Evolutionary conservation across 2,329 filamentous ascomycete species (phyloP).

Genomic region (Colletotrichum simmondsii): DNA sequence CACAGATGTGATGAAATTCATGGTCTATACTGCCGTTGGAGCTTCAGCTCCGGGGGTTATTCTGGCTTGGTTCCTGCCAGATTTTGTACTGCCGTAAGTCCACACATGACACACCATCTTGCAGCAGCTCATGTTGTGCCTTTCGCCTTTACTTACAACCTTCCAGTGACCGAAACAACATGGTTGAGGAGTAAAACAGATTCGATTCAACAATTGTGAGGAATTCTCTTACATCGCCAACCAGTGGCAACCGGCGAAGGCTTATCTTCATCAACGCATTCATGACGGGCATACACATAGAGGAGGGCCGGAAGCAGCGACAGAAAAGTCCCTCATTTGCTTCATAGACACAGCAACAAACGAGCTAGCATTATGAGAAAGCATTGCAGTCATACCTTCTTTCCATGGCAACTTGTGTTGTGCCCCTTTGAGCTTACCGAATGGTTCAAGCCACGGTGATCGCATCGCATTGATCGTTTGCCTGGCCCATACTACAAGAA

Average conservation of each 20-base stretch:
- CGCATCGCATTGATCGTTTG: background rate
- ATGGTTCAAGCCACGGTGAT: background rate
- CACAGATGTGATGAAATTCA: slow-evolving; percentile 22
- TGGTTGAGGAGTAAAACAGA: background rate
- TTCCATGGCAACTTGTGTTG: background rate
- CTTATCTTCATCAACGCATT: background rate
- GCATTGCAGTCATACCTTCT: background rate
- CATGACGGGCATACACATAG: background rate
- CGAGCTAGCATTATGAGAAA: background rate
- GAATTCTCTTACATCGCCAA: background rate
- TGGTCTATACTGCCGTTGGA: slow-evolving; percentile 19
- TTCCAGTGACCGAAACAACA: slow-evolving; percentile 16
- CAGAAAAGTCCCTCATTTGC: background rate
- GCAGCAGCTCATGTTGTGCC: background rate
- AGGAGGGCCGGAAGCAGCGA: background rate
- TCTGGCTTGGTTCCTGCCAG: slow-evolving; percentile 15
- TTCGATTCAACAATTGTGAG: background rate
- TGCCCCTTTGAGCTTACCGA: background rate
- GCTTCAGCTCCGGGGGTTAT: slow-evolving; percentile 19
- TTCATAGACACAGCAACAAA: background rate
- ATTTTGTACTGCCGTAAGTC: slow-evolving; percentile 22
- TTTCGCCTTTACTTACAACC: background rate
- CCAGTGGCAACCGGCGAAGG: background rate
- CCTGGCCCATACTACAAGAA: too few relatives aligned
- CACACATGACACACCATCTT: too few relatives aligned